phyloP scores from a whole-genome alignment of 1,284 basidiomycete genomes.

The Pseudozyma thailandica region DNA sequence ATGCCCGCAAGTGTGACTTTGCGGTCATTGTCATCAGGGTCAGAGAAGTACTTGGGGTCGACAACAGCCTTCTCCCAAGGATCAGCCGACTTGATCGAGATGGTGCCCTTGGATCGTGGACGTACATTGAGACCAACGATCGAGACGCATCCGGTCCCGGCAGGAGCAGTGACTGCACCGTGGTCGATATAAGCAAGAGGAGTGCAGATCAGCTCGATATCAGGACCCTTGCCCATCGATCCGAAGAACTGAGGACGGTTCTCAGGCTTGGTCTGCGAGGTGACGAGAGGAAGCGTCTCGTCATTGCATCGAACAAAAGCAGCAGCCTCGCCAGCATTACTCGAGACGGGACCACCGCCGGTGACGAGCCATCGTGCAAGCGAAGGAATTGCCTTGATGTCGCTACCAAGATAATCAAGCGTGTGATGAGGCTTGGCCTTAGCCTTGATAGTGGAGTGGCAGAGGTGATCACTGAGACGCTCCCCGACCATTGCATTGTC shows the following conservation, averaged over 20 bases:
- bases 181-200: slow-evolving; percentile 49
- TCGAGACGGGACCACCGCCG: slow-evolving; percentile 42
- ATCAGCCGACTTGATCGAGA: slow-evolving; percentile 40
- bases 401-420: slow-evolving; percentile 45
- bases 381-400: slow-evolving; percentile 30
- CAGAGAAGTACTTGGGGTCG: slow-evolving; percentile 50
- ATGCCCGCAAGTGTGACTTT: slow-evolving; percentile 52
- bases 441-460: slow-evolving; percentile 29
- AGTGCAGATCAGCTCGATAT: slow-evolving; percentile 63
- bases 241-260: slow-evolving; percentile 55
- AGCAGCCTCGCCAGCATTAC: slow-evolving; percentile 60
- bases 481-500: slow-evolving; percentile 54
- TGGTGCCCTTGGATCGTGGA: slow-evolving; percentile 45
- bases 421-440: slow-evolving; percentile 38
- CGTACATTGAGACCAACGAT: slow-evolving; percentile 53
- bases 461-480: slow-evolving; percentile 60
- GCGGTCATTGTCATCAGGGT: slow-evolving; percentile 51
- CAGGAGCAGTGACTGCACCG: slow-evolving; percentile 29
- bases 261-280: slow-evolving; percentile 43
- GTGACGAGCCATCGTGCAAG: slow-evolving; percentile 50
- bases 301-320: slow-evolving; percentile 67
- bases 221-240: slow-evolving; percentile 59
- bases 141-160: slow-evolving; percentile 36
- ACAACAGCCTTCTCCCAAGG: slow-evolving; percentile 48
- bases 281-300: slow-evolving; percentile 52